phyloP scores from a whole-genome alignment of 2,329 filamentous ascomycete species.

The Clonostachys chloroleuca region DNA sequence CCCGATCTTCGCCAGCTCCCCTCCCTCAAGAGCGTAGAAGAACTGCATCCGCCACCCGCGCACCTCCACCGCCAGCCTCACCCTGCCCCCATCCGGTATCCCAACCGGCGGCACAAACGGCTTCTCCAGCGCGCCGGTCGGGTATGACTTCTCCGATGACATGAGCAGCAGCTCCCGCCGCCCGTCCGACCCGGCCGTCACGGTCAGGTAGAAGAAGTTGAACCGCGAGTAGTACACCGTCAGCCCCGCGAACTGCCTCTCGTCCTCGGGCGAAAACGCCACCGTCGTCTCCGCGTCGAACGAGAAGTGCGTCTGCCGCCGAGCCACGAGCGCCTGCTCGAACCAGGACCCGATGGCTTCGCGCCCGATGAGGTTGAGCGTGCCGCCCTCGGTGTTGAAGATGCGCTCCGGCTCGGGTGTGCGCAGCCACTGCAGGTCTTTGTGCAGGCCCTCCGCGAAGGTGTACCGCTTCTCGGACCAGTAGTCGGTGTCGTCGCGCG shows the following conservation, averaged over 20 bases:
- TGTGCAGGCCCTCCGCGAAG: conserved; percentile 37
- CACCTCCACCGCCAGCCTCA: conserved; percentile 45
- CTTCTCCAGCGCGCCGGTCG: conserved; percentile 38
- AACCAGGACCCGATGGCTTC: conserved; percentile 55
- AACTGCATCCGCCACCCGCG: conserved; percentile 50
- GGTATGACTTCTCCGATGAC: conserved; percentile 52
- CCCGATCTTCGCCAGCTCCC: conserved; percentile 40
- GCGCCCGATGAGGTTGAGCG: conserved; percentile 42
- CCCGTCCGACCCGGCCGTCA: conserved; percentile 51
- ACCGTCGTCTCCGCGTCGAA: conserved; percentile 55
- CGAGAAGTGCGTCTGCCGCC: conserved; percentile 54
- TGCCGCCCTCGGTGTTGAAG: conserved; percentile 30
- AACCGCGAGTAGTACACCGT: conserved; percentile 59
- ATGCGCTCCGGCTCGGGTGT: conserved; percentile 51
- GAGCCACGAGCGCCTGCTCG: conserved; percentile 50
- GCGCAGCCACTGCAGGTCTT: conserved; percentile 54
- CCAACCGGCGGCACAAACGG: conserved; percentile 36
- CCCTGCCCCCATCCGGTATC: conserved; percentile 50
- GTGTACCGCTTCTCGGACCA: conserved; percentile 44
- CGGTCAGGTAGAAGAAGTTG: conserved; percentile 61
- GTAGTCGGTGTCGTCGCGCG: conserved; percentile 40
- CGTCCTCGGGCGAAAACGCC: conserved; percentile 49
- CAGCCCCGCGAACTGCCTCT: conserved; percentile 57
- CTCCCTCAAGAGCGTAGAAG: conserved; percentile 44
- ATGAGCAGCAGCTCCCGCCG: conserved; percentile 53